Conservation (phyloP, 495 filamentous ascomycete species). For the Aspergillus hancockii region DNA sequence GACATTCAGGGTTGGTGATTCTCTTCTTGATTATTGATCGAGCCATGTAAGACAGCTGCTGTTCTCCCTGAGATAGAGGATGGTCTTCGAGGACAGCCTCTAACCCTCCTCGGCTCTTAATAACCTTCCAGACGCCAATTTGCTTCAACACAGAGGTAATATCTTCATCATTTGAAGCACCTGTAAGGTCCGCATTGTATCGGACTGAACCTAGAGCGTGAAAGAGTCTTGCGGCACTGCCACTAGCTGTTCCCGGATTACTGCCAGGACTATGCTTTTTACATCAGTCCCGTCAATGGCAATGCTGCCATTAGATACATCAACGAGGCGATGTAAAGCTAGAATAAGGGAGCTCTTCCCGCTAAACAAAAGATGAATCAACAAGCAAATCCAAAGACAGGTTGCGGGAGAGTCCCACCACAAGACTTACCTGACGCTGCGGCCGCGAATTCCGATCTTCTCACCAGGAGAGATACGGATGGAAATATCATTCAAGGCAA, state of each 20-base stretch:
- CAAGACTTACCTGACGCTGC: constrained; percentile 38
- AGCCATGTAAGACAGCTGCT: constrained; percentile 50
- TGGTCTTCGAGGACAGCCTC: constrained; percentile 39
- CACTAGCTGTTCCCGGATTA: constrained; percentile 37
- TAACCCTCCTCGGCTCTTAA: constrained; percentile 41
- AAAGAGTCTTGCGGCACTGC: constrained; percentile 52
- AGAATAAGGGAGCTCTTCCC: constrained; percentile 45
- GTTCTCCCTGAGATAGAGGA: constrained; percentile 44
- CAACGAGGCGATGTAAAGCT: constrained; percentile 41
- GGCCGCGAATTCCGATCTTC: constrained; percentile 47
- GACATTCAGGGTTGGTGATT: constrained; percentile 23
- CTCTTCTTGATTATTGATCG: constrained; percentile 36
- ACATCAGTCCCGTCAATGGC: constrained; percentile 48
- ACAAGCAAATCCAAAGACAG: neutral
- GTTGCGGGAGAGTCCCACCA: too few species aligned
- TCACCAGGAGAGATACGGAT: constrained; percentile 26
- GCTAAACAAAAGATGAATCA: constrained; percentile 19
- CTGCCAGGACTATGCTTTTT: constrained; percentile 28
- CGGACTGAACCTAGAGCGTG: constrained; percentile 42
- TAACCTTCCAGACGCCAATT: constrained; percentile 39
- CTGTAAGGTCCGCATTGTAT: constrained; percentile 45
- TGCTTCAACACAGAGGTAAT: constrained; percentile 39
- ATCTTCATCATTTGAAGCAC: constrained; percentile 29
- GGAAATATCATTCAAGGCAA: constrained; percentile 6
- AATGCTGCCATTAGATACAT: constrained; percentile 37